Conservation (phyloP, 805 yeast species). For the Candida chilensis region DNA sequence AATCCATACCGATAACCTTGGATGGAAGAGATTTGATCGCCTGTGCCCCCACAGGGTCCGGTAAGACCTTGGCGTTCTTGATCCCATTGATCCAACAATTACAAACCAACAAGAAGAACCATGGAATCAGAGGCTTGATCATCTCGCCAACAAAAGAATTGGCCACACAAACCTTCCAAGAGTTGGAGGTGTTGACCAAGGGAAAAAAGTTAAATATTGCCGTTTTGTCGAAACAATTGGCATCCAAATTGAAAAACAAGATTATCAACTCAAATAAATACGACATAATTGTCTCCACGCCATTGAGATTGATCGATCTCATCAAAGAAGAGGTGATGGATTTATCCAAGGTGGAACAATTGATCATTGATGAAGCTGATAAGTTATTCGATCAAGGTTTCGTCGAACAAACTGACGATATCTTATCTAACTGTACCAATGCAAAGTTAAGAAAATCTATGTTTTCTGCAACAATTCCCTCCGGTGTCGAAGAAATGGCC, state of each 20-base stretch:
- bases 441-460: slow-evolving; percentile 58
- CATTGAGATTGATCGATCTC: slow-evolving; percentile 77
- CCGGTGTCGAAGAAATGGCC: slow-evolving; percentile 86
- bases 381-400: slow-evolving; percentile 81
- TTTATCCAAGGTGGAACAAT: slow-evolving; percentile 56
- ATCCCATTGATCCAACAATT: slow-evolving; percentile 67
- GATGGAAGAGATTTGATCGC: slow-evolving; percentile 73
- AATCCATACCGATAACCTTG: slow-evolving; percentile 71
- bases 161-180: slow-evolving; percentile 75
- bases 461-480: slow-evolving; percentile 93
- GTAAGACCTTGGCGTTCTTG: slow-evolving; percentile 87
- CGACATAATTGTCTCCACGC: slow-evolving; percentile 82
- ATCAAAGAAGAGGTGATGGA: slow-evolving; percentile 53
- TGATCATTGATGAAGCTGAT: slow-evolving; percentile 95
- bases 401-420: slow-evolving; percentile 83
- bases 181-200: slow-evolving; percentile 47
- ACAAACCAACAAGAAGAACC: slow-evolving; percentile 16
- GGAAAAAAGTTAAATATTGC: slow-evolving; percentile 54
- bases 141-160: slow-evolving; percentile 94
- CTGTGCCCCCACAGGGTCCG: slow-evolving; percentile 98
- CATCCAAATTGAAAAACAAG: slow-evolving; percentile 57
- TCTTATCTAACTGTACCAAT: slow-evolving; percentile 51
- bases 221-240: slow-evolving; percentile 61
- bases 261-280: slow-evolving; percentile 51
- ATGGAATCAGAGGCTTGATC: slow-evolving; percentile 65